Evolutionary conservation across 257 asterid genomes (phyloP), one percentile per base, ranked within the genome.

Genomic region (Scutellaria galericulata): DNA sequence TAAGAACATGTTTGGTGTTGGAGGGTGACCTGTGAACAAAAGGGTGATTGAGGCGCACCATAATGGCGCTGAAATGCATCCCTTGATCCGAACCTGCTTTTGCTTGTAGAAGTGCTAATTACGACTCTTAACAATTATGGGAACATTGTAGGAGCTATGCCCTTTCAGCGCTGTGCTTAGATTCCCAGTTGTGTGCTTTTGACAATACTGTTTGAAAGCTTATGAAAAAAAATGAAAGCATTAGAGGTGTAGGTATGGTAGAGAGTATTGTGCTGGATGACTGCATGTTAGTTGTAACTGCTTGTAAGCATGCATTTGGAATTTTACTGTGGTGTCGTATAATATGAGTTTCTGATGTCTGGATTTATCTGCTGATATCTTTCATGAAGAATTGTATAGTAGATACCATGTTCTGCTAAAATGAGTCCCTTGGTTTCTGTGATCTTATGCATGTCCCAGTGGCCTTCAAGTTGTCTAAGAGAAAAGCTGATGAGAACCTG

Each of bases 391-490:
- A 50, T 53, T 57, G 10, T 67, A 12, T 41, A 8, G 57, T 7
- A 27, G 56, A 50, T 70, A 15, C 56, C 12, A 10, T 60, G 54
- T 66, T 31, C 41, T 57, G 46, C 71, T 45, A 44, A 44, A 40
- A 11, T 66, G 58, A 48, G 15, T 44, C 68, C 13, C 48, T 64
- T 12, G 60, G 51, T 72, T 46, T 64, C 24, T 64, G 61, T 50
- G 61, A 39, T 74, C 64, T 75, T 41, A 15, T 80, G 71, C 77
- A 73, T 73, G 72, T 76, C 83, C 72, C 88, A 93, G 97, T 93
- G 87, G 96, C 96, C 66, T 90, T 81, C 85, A 87, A 89, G 83
- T 74, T 93, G 76, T 93, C 98, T 61, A 93, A 93, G 90, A 87
- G 96, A 79, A 93, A 90, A 82, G 80, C 90, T 37, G 97, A 90